A percentile compares a stretch with the other conserved stretches of the same genome.
Evolutionary conservation across 2,329 filamentous ascomycete genomes (phyloP).

Genomic region (Phialocephala sp.): DNA sequence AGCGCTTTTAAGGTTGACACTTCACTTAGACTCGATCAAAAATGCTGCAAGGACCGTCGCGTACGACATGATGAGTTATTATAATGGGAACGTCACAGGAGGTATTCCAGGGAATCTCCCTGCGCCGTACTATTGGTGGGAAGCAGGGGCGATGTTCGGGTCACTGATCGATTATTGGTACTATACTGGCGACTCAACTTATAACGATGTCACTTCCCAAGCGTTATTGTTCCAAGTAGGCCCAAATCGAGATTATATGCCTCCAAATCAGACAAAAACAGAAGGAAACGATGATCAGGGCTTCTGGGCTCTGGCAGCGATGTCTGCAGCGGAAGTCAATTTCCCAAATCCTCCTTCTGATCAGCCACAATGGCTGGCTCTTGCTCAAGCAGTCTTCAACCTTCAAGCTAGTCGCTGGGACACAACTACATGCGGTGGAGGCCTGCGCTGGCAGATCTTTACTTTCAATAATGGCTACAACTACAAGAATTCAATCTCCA

Average conservation of each 20-base stretch:
- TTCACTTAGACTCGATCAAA: conserved; percentile 41
- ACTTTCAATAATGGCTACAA: conserved; percentile 81
- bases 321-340: conserved; percentile 72
- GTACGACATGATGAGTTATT: conserved; percentile 56
- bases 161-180: conserved; percentile 84
- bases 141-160: conserved; percentile 73
- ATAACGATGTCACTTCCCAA: conserved; percentile 70
- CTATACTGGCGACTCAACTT: conserved; percentile 75
- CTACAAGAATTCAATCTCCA: conserved; percentile 74
- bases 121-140: conserved; percentile 62
- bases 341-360: conserved; percentile 61
- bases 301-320: conserved; percentile 74
- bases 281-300: conserved; percentile 79
- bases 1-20: conserved; percentile 7
- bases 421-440: conserved; percentile 69
- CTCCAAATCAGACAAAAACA: conserved; percentile 70
- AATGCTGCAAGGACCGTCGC: conserved; percentile 44
- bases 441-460: conserved; percentile 85
- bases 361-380: conserved; percentile 70
- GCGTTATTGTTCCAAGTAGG: conserved; percentile 79
- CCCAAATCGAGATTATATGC: conserved; percentile 77
- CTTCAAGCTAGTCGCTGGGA: conserved; percentile 79
- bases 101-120: conserved; percentile 46
- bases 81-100: conserved; percentile 55
- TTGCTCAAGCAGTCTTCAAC: conserved; percentile 83